Evolutionary conservation across 192 early-diverging fungal species (phyloP).

Genomic region (Umbelopsis vinacea): DNA sequence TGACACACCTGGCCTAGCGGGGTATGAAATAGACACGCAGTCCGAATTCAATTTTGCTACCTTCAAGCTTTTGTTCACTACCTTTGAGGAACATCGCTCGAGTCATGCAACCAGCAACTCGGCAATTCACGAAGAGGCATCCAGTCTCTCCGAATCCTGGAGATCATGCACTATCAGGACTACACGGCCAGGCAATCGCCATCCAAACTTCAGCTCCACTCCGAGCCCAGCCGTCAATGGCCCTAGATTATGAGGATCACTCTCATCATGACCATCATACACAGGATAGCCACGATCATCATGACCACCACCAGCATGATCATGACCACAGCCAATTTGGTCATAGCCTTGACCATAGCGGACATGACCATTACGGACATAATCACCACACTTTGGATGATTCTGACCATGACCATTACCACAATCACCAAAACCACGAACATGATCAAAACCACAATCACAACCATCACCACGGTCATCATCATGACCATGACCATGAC

Average conservation of each 20-base stretch:
- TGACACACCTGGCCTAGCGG: not conserved
- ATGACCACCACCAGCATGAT: conserved; percentile 29
- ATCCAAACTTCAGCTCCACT: conserved; percentile 23
- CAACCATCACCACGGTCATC: conserved; percentile 28
- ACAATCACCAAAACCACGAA: not conserved
- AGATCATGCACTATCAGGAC: not conserved
- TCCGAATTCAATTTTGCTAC: not conserved
- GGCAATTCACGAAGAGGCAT: not conserved
- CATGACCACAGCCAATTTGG: conserved; percentile 6
- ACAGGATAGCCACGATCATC: conserved; percentile 22
- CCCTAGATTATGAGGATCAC: conserved; percentile 24
- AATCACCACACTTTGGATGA: conserved; percentile 2
- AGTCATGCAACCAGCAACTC: conserved; percentile 13
- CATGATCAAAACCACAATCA: conserved; percentile 30
- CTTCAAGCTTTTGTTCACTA: not conserved
- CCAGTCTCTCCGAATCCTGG: not conserved
- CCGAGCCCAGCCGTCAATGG: conserved; percentile 16
- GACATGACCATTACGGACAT: conserved; percentile 27
- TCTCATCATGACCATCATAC: conserved; percentile 7
- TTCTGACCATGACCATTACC: not conserved
- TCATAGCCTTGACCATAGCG: conserved; percentile 24
- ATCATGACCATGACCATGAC: conserved; percentile 27
- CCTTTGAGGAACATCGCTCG: not conserved
- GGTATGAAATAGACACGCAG: not conserved
- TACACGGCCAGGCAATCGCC: conserved; percentile 14